Evolutionary conservation across 371 early-diverging fungal genomes (phyloP).

Genomic region (Mucor ambiguus): DNA sequence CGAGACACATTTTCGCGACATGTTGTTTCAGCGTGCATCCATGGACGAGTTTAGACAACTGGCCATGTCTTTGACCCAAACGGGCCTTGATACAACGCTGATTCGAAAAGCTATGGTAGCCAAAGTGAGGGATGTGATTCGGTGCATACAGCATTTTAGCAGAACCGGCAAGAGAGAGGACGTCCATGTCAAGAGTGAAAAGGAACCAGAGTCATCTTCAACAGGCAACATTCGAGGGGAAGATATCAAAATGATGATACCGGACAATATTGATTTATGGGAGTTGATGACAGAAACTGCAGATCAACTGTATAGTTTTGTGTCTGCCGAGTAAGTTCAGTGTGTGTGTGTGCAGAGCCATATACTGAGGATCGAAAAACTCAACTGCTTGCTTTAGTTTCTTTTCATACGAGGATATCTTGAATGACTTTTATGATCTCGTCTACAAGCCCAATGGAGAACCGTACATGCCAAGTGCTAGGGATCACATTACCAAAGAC

Average conservation of each 20-base stretch:
- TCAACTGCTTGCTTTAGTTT: conserved; percentile 34
- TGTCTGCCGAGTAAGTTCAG: conserved; percentile 56
- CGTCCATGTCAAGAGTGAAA: conserved; percentile 15
- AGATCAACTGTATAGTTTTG: conserved; percentile 80
- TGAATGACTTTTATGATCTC: conserved; percentile 64
- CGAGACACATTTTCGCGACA: conserved; percentile 64
- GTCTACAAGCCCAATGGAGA: conserved; percentile 59
- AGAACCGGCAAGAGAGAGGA: conserved; percentile 19
- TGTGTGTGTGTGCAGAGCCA: not conserved
- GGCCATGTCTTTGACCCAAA: conserved; percentile 45
- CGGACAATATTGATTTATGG: conserved; percentile 72
- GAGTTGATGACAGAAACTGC: conserved; percentile 77
- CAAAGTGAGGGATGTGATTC: conserved; percentile 68
- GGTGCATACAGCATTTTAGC: conserved; percentile 62
- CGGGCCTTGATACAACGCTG: conserved; percentile 51
- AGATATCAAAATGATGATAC: conserved; percentile 65
- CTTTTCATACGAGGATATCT: conserved; percentile 68
- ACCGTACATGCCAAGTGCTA: conserved; percentile 42
- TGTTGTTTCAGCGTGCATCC: conserved; percentile 77
- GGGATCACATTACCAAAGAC: conserved; percentile 61
- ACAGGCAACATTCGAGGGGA: conserved; percentile 27
- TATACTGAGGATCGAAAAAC: not conserved
- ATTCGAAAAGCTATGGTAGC: conserved; percentile 71
- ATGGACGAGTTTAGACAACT: conserved; percentile 72
- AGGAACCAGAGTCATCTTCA: conserved; percentile 20